Conservation (phyloP, 805 yeast species). For the Cyberlindnera euphorbiae region DNA sequence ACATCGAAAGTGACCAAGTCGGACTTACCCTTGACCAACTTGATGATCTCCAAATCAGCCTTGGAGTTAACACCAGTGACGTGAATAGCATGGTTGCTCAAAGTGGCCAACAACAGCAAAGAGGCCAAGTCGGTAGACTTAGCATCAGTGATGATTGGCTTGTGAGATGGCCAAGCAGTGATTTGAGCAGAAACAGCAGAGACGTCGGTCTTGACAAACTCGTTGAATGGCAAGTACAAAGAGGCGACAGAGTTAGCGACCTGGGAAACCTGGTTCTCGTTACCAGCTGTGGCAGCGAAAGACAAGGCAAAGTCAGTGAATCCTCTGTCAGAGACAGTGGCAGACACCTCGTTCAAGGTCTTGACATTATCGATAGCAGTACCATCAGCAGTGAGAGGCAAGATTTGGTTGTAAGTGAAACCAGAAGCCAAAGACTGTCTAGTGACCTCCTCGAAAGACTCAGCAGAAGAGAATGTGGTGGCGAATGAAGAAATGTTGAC, state of each 20-base stretch:
- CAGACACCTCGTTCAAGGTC: conserved; percentile 58
- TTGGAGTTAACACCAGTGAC: conserved; percentile 78
- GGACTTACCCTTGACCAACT: conserved; percentile 79
- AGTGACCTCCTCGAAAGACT: conserved; percentile 62
- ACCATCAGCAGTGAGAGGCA: conserved; percentile 67
- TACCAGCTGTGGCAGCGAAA: conserved; percentile 75
- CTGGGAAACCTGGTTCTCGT: conserved; percentile 55
- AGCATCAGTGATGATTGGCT: conserved; percentile 90
- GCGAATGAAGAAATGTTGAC: conserved; percentile 77
- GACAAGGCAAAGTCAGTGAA: conserved; percentile 80
- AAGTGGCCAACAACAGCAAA: conserved; percentile 79
- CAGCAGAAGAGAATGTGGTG: conserved; percentile 52
- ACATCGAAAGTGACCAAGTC: conserved; percentile 88
- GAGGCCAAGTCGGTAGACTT: conserved; percentile 91
- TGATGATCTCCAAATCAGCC: conserved; percentile 78
- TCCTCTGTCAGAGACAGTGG: conserved; percentile 49
- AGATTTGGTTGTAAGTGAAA: conserved; percentile 77
- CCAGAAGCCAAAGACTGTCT: conserved; percentile 77
- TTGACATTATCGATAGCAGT: conserved; percentile 59
- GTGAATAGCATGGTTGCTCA: conserved; percentile 81
- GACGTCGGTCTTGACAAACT: conserved; percentile 58
- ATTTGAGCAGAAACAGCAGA: conserved; percentile 77
- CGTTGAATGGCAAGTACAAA: conserved; percentile 76
- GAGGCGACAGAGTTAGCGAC: conserved; percentile 69
- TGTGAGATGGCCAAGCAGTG: conserved; percentile 75